These are phyloP conservation scores for Aureobasidium uvarum DNA, from an alignment of 2,329 filamentous ascomycete species.

Conservation along the genomic window DNA sequence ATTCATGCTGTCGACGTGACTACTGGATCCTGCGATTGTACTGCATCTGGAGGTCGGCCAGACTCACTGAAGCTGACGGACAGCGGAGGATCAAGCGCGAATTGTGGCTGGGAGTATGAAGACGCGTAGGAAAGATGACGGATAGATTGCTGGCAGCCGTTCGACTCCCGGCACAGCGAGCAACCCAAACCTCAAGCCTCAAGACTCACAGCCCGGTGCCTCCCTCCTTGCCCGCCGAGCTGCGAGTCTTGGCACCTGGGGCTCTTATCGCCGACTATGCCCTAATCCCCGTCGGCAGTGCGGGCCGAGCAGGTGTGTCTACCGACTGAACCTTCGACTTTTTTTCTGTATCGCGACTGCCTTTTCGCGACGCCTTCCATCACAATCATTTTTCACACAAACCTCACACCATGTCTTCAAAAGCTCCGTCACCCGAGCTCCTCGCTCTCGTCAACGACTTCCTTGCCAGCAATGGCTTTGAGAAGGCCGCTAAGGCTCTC, in stretches of 20 bases:
- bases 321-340: slow-evolving; percentile 15
- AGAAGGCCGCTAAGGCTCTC: slow-evolving; percentile 35
- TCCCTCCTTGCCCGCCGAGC: not conserved
- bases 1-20: slow-evolving; percentile 29
- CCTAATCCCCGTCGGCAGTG: slow-evolving; percentile 14
- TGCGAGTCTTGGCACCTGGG: slow-evolving; percentile 11
- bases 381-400: not conserved
- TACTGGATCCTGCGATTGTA: not conserved
- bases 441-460: slow-evolving; percentile 31
- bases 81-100: not conserved
- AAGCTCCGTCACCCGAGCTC: slow-evolving; percentile 21
- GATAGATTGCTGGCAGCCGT: slow-evolving; percentile 14
- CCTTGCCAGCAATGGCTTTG: slow-evolving; percentile 37
- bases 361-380: slow-evolving; percentile 13
- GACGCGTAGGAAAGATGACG: slow-evolving; percentile 24
- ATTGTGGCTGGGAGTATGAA: not conserved
- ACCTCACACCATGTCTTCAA: slow-evolving; percentile 16
- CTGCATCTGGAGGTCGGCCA: slow-evolving; percentile 14
- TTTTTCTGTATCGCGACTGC: slow-evolving; percentile 16
- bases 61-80: not conserved
- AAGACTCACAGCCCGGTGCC: not conserved
- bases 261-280: not conserved
- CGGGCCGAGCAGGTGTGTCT: slow-evolving; percentile 17
- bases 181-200: not conserved
- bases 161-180: not conserved